Base-by-base conservation (phyloP, 495 filamentous ascomycete genomes). In the Xylaria scruposa region DNA sequence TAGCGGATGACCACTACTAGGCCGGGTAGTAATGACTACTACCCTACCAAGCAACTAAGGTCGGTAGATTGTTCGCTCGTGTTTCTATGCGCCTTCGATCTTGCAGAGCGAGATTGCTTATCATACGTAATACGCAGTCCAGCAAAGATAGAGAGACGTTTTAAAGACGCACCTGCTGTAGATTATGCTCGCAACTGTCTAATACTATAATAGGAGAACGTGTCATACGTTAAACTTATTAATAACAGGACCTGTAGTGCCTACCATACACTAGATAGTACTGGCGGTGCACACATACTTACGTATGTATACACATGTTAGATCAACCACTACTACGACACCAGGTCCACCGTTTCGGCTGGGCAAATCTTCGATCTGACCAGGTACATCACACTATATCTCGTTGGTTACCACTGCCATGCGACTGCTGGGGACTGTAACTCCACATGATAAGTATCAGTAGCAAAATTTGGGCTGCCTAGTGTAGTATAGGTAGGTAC, bases 311-410 rank as follows among this genome's bases (percentile, higher is more conserved):
- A 40, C 44, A 46, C 67, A 60, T 33, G 53, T 21, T 69, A 36
- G 56, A 69, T 69, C 67, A 40, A 40, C 67, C 15, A 38, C 51
- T 36, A 36, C 67, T 69, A 47, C 53, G 38, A 21, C 33, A 70
- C 36, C 67, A 61, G 59, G 58, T 54, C 44, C 68, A 53, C 47
- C 36, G n/a, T 60, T n/a, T 53, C 33, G 36, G 40, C 69, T 58
- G 26, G 49, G 69, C 61, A 46, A 46, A 65, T 66, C 58, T 71
- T 71, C 69, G 60, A 66, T 71, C 69, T 71, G 49, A 53, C 69
- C 38, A 33, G 53, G 40, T 47, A 69, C 67, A 61, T 21, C 44
- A 38, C 64, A 67, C 64, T 67, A 67, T 67, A 67, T 67, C 46
- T 46, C 33, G 64, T 67, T 67, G 47, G 64, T 67, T 54, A 54